Conservation (phyloP, 1,284 basidiomycete genomes). For the Apiotrichum akiyoshidainum region DNA sequence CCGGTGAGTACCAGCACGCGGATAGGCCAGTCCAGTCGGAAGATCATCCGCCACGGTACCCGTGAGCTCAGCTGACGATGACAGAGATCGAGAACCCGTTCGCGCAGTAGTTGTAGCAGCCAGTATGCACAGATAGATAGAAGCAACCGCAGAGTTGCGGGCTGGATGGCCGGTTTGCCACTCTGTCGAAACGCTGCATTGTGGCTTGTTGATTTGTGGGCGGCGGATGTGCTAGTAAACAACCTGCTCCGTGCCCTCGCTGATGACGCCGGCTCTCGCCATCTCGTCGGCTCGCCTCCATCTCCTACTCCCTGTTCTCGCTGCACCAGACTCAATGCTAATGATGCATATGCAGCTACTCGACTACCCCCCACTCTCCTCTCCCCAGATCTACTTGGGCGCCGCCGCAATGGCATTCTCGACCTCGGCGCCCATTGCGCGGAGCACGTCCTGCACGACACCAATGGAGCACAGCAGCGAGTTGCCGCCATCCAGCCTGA, state of each 20-base stretch:
- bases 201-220: too few relatives aligned
- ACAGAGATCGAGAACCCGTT: conserved; percentile 52
- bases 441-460: conserved; percentile 19
- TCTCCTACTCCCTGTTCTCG: too few relatives aligned
- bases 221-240: too few relatives aligned
- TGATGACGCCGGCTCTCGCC: too few relatives aligned
- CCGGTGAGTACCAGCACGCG: too few relatives aligned
- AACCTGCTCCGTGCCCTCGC: too few relatives aligned
- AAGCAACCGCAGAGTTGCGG: neutral
- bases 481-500: conserved; percentile 14
- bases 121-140: neutral
- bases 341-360: conserved; percentile 7
- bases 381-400: conserved; percentile 5
- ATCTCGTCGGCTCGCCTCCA: too few relatives aligned
- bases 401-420: conserved; percentile 15
- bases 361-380: neutral
- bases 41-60: too few relatives aligned
- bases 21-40: too few relatives aligned
- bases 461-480: conserved; percentile 12
- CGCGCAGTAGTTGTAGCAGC: conserved; percentile 12
- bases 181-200: neutral
- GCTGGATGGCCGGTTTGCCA: too few relatives aligned
- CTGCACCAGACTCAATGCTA: neutral
- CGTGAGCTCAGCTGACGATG: conserved; percentile 1
- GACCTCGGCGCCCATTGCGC: conserved; percentile 17